phyloP scores from a whole-genome alignment of 768 basidiomycete genomes.

The Rhizopogon vinicolor region DNA sequence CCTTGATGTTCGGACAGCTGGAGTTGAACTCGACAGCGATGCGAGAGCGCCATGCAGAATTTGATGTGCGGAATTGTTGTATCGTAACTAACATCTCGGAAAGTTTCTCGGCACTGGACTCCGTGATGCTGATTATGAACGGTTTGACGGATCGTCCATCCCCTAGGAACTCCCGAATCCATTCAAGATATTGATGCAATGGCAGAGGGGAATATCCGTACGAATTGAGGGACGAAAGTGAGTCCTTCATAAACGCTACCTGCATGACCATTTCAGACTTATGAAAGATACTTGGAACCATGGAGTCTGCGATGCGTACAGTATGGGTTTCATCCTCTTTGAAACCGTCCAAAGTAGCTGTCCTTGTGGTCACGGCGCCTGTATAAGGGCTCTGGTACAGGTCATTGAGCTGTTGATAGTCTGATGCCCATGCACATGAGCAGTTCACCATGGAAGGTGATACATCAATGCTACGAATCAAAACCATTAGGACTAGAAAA shows the following conservation, averaged over 20 bases:
- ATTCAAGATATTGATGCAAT: conserved; percentile 58
- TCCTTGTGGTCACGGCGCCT: conserved; percentile 79
- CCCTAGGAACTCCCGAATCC: conserved; percentile 46
- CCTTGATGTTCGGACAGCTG: conserved; percentile 76
- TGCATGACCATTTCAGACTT: conserved; percentile 19
- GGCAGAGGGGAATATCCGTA: conserved; percentile 86
- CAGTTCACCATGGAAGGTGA: conserved; percentile 70
- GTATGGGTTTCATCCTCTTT: conserved; percentile 58
- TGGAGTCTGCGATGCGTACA: conserved; percentile 32
- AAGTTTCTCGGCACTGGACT: conserved; percentile 49
- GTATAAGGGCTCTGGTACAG: conserved; percentile 66
- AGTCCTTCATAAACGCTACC: conserved; percentile 54
- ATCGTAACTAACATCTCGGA: conserved; percentile 53
- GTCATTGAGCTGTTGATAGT: conserved; percentile 53
- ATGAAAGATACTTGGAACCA: not conserved
- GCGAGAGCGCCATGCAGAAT: conserved; percentile 30
- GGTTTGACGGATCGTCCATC: conserved; percentile 46
- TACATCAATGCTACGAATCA: conserved; percentile 51
- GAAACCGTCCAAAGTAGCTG: conserved; percentile 68
- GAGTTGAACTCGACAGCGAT: conserved; percentile 81
- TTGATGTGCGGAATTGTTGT: conserved; percentile 46
- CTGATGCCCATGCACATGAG: conserved; percentile 80
- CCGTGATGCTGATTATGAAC: conserved; percentile 77
- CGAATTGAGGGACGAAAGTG: conserved; percentile 68
- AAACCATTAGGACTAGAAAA: conserved; percentile 41